Evolutionary conservation across 495 filamentous ascomycete genomes (phyloP).

Genomic region (Penicillium flavigenum): DNA sequence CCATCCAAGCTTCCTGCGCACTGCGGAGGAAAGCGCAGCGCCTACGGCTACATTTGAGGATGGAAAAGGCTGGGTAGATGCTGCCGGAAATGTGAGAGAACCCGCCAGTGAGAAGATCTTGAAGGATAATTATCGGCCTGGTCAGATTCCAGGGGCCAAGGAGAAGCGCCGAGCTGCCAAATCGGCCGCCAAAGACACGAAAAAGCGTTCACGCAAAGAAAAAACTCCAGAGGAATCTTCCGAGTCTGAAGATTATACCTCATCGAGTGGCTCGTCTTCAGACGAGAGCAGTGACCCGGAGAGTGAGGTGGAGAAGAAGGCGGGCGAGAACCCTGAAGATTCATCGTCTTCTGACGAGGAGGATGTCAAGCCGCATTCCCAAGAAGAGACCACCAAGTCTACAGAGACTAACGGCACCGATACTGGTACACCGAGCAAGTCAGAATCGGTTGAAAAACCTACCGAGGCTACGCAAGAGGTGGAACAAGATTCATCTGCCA

Average conservation of each 20-base stretch:
- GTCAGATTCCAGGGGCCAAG: slow-evolving; percentile 38
- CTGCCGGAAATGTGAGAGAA: slow-evolving; percentile 74
- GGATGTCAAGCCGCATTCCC: slow-evolving; percentile 12
- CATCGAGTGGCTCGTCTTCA: slow-evolving; percentile 44
- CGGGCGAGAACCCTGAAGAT: slow-evolving; percentile 26
- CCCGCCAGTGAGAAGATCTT: slow-evolving; percentile 34
- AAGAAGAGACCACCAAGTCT: slow-evolving; percentile 6
- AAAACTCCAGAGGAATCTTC: slow-evolving; percentile 20
- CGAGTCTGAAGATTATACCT: slow-evolving; percentile 47
- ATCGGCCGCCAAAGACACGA: slow-evolving; percentile 11
- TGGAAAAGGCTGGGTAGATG: slow-evolving; percentile 86
- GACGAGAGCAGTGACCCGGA: slow-evolving; percentile 35
- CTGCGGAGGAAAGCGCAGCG: slow-evolving; percentile 30
- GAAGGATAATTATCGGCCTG: slow-evolving; percentile 37
- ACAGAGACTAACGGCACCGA: slow-evolving; percentile 5
- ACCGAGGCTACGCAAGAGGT: slow-evolving; percentile 7
- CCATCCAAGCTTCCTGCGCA: slow-evolving; percentile 72
- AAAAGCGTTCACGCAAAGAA: slow-evolving; percentile 9
- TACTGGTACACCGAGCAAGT: slow-evolving; percentile 10
- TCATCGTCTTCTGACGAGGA: slow-evolving; percentile 28
- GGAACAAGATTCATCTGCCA: slow-evolving; percentile 24
- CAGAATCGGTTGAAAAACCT: slow-evolving; percentile 16
- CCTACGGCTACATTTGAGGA: slow-evolving; percentile 50
- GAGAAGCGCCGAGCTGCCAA: slow-evolving; percentile 31
- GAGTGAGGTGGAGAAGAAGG: slow-evolving; percentile 24